These are phyloP conservation scores for Peniophora sp. DNA, from an alignment of 1,284 basidiomycete genomes.

Conservation along the genomic window DNA sequence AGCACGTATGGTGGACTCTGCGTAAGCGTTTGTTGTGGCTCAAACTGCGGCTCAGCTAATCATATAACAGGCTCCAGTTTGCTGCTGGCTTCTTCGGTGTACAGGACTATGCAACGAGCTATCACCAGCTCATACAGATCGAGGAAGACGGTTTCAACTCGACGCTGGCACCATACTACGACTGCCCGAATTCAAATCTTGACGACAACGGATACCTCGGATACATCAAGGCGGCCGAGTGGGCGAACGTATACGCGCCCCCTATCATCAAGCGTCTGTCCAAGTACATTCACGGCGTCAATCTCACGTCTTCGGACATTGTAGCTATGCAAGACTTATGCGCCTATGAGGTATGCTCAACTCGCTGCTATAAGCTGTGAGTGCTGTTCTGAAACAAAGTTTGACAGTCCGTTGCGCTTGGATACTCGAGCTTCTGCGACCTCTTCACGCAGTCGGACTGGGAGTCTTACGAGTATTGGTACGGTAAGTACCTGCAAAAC, in stretches of 20 bases:
- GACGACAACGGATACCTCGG: constrained; percentile 25
- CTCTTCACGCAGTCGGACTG: constrained; percentile 64
- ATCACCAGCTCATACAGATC: constrained; percentile 44
- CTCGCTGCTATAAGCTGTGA: not conserved
- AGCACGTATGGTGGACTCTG: constrained; percentile 46
- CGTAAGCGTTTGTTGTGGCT: constrained; percentile 25
- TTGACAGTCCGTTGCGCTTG: constrained; percentile 53
- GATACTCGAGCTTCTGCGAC: constrained; percentile 43
- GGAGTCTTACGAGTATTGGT: constrained; percentile 51
- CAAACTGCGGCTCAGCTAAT: not conserved
- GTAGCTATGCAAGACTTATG: constrained; percentile 43
- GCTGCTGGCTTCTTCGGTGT: constrained; percentile 57
- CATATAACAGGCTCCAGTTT: constrained; percentile 34
- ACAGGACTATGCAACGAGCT: constrained; percentile 34
- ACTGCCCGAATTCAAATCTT: constrained; percentile 33
- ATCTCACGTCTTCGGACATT: constrained; percentile 39
- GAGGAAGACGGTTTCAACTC: constrained; percentile 46
- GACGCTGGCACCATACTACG: constrained; percentile 46
- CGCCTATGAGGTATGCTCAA: constrained; percentile 42
- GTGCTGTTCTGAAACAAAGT: constrained; percentile 7
- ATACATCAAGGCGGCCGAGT: constrained; percentile 24
- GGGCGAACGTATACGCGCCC: constrained; percentile 47
- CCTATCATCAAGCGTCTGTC: constrained; percentile 42
- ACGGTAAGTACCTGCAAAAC: constrained; percentile 19
- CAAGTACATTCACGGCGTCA: constrained; percentile 37